Percentiles rank a stretch among this genome's conserved stretches.
Conservation (phyloP, 2,329 filamentous ascomycete species). For the Xylaria digitata region DNA sequence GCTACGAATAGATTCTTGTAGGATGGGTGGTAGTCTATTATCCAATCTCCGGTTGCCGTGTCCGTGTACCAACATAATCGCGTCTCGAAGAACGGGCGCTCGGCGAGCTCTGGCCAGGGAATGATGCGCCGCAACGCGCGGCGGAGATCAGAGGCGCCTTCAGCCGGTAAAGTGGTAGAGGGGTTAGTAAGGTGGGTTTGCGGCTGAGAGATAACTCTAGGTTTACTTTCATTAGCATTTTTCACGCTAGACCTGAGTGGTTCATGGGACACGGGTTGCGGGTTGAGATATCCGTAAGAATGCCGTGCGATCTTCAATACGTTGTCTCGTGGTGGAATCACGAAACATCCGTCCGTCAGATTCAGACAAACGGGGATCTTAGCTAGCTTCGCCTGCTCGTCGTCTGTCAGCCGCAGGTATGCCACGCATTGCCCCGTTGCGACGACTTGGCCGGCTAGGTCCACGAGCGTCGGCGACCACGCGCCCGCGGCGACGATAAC, state of each 20-base stretch:
- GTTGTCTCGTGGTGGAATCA: constrained; percentile 73
- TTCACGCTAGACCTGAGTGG: constrained; percentile 33
- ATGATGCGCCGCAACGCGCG: constrained; percentile 70
- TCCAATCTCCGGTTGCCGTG: constrained; percentile 76
- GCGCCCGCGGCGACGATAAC: constrained; percentile 86
- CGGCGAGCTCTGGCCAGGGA: constrained; percentile 64
- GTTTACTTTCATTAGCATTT: constrained; percentile 15
- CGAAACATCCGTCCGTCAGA: constrained; percentile 76
- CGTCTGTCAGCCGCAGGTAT: constrained; percentile 78
- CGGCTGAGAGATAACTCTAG: constrained; percentile 53
- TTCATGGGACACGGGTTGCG: constrained; percentile 51
- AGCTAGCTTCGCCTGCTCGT: constrained; percentile 74
- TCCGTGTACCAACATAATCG: constrained; percentile 82
- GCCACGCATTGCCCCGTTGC: constrained; percentile 85
- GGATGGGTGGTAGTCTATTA: constrained; percentile 75
- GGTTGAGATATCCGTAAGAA: constrained; percentile 74
- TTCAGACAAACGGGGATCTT: constrained; percentile 79
- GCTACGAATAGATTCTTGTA: constrained; percentile 69
- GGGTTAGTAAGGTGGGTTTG: constrained; percentile 63
- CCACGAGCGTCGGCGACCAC: constrained; percentile 83
- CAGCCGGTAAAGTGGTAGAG: constrained; percentile 63
- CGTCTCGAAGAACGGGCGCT: constrained; percentile 70
- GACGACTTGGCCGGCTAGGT: constrained; percentile 78
- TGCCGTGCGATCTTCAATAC: constrained; percentile 78
- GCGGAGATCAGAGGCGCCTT: constrained; percentile 72